Conservation (phyloP, 768 basidiomycete species). For the Cubamyces lactineus region DNA sequence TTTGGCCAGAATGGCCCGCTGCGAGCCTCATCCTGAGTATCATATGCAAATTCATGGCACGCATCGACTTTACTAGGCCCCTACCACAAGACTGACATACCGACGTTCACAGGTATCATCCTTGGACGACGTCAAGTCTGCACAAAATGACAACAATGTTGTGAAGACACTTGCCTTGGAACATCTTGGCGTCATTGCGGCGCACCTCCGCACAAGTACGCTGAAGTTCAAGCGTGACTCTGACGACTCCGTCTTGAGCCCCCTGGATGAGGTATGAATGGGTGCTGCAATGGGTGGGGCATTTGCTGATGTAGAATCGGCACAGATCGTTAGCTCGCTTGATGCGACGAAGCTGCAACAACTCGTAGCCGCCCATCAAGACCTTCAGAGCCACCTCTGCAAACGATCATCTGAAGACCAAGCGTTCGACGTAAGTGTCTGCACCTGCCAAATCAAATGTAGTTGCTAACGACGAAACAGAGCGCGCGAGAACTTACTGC, state of each 20-base stretch:
- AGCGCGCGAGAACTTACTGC: conserved; percentile 83
- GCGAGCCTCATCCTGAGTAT: conserved; percentile 81
- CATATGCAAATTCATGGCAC: conserved; percentile 84
- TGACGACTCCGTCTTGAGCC: conserved; percentile 41
- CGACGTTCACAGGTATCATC: conserved; percentile 63
- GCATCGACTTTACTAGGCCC: no score
- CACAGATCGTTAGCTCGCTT: conserved; percentile 55
- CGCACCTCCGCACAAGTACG: conserved; percentile 67
- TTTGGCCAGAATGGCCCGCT: conserved; percentile 98
- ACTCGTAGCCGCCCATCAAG: conserved; percentile 63
- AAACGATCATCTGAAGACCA: conserved; percentile 80
- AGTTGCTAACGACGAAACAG: conserved; percentile 42
- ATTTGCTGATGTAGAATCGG: neutral
- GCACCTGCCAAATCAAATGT: neutral
- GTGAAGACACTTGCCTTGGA: conserved; percentile 90
- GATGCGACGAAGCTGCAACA: conserved; percentile 57
- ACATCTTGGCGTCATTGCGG: conserved; percentile 91
- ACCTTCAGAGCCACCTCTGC: conserved; percentile 66
- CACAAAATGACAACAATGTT: conserved; percentile 74
- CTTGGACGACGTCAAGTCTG: conserved; percentile 79
- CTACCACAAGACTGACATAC: neutral
- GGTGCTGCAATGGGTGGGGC: neutral
- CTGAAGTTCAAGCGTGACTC: conserved; percentile 43
- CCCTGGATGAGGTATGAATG: conserved; percentile 71
- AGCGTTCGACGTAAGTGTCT: conserved; percentile 67